Evolutionary conservation across 2,329 filamentous ascomycete genomes (phyloP), one percentile per base, ranked within the genome.

Genomic region (Emergomyces pasteurianus): DNA sequence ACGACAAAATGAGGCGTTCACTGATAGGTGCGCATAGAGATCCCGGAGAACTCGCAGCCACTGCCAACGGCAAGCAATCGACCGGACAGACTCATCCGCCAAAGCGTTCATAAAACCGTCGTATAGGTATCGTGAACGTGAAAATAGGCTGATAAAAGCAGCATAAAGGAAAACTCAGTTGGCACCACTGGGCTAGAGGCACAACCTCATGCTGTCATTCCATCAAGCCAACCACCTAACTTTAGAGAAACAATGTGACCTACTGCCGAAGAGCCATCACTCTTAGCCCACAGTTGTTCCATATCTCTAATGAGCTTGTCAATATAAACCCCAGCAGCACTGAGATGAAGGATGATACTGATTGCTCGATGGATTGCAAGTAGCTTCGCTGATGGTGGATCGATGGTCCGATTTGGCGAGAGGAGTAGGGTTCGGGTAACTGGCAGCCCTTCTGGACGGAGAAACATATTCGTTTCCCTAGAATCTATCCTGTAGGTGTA

Each of bases 231-330:
- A 4, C 49, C 38, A 21, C n/a, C 36, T 31, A 59, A 8, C 7
- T 12, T 34, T 18, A 61, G 42, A 16, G 57, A 23, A 8, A 26
- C 53, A 43, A 56, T 42, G 12, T n/a, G 53, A 12, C 61, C 63
- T 31, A 64, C 58, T 53, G 46, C 50, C 3, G 60, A 60, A 21
- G 64, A 65, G 50, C 64, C 64, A 43, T 64, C 63, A 55, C 14
- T 59, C 65, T 58, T 38, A 62, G 63, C 31, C 66, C 66, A 62
- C 69, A 65, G 49, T 66, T 67, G 58, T 68, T 67, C 67, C 66
- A 67, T 42, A 66, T 64, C 63, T 23, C 47, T 23, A 56, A 65
- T 59, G 43, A 65, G 63, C 26, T 50, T 7, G 58, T 64, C 58
- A 55, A 64, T 64, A 63, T 65, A 59, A 23, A 60, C n/a, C 26